phyloP scores from a whole-genome alignment of 1,284 basidiomycete genomes.

The Ustilago vetiveriae region DNA sequence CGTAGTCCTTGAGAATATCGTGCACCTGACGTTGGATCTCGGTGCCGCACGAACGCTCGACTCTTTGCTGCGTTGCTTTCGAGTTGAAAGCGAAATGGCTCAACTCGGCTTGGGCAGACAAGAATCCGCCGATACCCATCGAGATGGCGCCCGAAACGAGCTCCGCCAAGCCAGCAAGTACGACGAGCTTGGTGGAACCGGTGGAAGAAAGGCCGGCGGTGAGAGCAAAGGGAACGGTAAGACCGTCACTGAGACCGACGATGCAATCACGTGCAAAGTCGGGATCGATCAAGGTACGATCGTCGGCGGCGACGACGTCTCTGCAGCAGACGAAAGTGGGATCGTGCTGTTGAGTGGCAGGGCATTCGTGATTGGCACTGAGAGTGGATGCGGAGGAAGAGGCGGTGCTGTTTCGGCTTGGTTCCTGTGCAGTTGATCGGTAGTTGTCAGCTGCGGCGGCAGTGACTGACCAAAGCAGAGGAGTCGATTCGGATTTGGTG shows the following conservation, averaged over 20 bases:
- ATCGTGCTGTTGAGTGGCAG: constrained; percentile 24
- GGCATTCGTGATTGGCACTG: constrained; percentile 28
- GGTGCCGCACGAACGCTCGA: constrained; percentile 84
- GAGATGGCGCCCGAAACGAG: constrained; percentile 71
- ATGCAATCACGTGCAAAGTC: constrained; percentile 83
- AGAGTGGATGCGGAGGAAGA: constrained; percentile 37
- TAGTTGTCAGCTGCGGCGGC: constrained; percentile 13
- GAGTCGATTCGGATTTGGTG: constrained; percentile 35
- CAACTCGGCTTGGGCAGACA: constrained; percentile 93
- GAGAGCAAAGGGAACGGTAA: constrained; percentile 74
- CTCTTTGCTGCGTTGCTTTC: constrained; percentile 73
- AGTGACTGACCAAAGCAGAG: constrained; percentile 44
- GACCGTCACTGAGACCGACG: constrained; percentile 93
- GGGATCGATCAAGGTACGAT: constrained; percentile 79
- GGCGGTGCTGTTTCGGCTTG: constrained; percentile 5
- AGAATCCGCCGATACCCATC: constrained; percentile 97
- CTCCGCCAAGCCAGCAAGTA: constrained; percentile 89
- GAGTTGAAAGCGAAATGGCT: constrained; percentile 73
- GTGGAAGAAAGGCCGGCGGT: constrained; percentile 85
- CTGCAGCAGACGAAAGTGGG: constrained; percentile 74
- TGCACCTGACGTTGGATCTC: constrained; percentile 96
- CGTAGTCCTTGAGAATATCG: constrained; percentile 85
- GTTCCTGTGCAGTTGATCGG: constrained; percentile 14
- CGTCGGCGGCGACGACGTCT: constrained; percentile 79
- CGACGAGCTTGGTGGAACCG: constrained; percentile 85